Evolutionary conservation across 1,139 yeast species (phyloP), one percentile per base, ranked within the genome.

Genomic region (Meyerozyma carpophila): DNA sequence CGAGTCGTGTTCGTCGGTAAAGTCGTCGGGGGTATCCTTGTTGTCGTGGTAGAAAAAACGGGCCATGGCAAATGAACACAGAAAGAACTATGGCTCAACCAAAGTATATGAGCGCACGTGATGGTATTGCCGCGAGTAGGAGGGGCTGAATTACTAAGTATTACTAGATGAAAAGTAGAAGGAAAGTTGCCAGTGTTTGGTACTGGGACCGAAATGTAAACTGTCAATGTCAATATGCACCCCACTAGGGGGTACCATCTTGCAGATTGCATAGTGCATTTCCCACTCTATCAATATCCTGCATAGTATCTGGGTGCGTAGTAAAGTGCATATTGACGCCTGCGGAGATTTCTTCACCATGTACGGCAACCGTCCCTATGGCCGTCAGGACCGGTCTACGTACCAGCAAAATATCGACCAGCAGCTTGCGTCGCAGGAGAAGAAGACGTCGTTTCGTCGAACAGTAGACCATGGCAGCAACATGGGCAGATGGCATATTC

Each of bases 401-500:
- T 65, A 65, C 48, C 67, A 65, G 45, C 73, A 65, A 48, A 68
- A 65, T 44, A 52, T 70, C 36, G 76, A 72, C 44, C 74, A 72
- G 49, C 77, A 71, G 53, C 60, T 70, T 42, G 73, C 72, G 31
- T 69, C 73, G 36, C 77, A 69, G 47, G 75, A 73, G 37, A 66
- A 72, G 59, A 66, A 78, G 50, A 66, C 82, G 8, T 79, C 85
- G 7, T 87, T 81, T 54, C 73, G 96, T 56, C 77, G 95, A 57
- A 87, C 95, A 1, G 86, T 89, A 8, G 98, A 91, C 62, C 90
- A 87, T 64, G 95, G 95, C 25, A 84, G 89, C 45, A 81, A 88
- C 34, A 79, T 85, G 73, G 90, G 91, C 6, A 69, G 89, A 49
- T 81, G 89, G 79, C 73, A 79, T 54, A 68, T 86, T 26, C 72